These are phyloP conservation scores for Talaromyces sp. DNA, from an alignment of 2,329 filamentous ascomycete species.

Conservation along the genomic window DNA sequence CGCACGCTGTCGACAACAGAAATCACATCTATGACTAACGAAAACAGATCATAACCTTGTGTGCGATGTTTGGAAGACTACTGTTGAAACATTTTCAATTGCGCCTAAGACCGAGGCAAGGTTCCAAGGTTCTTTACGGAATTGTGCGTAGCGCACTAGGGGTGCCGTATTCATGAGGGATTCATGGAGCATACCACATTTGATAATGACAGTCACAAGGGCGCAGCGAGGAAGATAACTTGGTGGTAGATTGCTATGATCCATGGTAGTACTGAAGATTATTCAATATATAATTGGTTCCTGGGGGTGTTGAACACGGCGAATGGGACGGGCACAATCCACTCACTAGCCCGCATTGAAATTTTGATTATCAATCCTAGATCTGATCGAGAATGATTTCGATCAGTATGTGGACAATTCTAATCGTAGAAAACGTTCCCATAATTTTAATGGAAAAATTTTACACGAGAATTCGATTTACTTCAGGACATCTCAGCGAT, in stretches of 20 bases:
- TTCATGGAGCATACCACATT: conserved; percentile 22
- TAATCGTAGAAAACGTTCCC: too few species aligned
- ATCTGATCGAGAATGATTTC: too few species aligned
- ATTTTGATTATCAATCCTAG: too few species aligned
- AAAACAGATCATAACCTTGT: not conserved
- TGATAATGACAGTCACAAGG: not conserved
- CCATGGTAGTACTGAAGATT: conserved; percentile 1
- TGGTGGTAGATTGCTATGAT: conserved; percentile 2
- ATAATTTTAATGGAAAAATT: too few species aligned
- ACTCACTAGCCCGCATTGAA: too few species aligned
- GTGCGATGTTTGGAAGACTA: not conserved
- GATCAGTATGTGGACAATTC: too few species aligned
- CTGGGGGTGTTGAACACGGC: not conserved
- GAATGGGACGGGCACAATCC: not conserved
- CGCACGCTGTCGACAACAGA: not conserved
- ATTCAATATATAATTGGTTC: not conserved
- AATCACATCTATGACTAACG: not conserved
- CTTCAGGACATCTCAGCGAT: too few species aligned
- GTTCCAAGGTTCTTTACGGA: conserved; percentile 26
- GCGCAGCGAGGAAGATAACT: conserved; percentile 16
- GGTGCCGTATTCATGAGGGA: conserved; percentile 26
- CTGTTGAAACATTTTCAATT: not conserved
- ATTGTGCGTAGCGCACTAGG: conserved; percentile 28
- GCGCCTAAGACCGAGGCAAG: conserved; percentile 4
- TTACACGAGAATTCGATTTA: too few species aligned